Evolutionary conservation across 441 rosid species (phyloP).

Genomic region (Gossypium lobatum): DNA sequence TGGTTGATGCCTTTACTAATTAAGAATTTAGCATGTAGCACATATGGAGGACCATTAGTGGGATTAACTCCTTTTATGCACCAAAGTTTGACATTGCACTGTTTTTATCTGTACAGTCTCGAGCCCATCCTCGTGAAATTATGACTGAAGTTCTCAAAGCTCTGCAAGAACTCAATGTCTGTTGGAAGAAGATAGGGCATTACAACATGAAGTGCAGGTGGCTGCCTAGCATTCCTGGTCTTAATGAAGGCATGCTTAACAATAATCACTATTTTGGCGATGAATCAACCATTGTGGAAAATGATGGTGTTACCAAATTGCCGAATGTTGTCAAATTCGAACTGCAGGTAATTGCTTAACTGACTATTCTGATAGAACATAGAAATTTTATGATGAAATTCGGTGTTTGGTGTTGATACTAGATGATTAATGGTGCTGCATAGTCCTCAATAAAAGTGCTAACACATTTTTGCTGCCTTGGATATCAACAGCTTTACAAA

Average conservation of each 20-base stretch:
- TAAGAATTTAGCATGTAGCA: background rate
- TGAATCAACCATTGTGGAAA: conserved; percentile 66
- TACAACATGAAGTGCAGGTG: conserved; percentile 98
- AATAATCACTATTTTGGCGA: conserved; percentile 59
- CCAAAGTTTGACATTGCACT: background rate
- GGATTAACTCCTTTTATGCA: background rate
- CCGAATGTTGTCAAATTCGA: conserved; percentile 80
- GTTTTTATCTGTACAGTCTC: conserved; percentile 48
- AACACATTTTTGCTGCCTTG: background rate
- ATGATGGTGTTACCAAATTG: conserved; percentile 42
- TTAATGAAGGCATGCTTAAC: conserved; percentile 55
- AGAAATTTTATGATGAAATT: background rate
- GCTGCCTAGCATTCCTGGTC: conserved; percentile 59
- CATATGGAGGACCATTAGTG: background rate
- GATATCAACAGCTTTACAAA: conserved; percentile 67
- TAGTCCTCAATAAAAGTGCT: background rate
- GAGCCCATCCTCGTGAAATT: conserved; percentile 92
- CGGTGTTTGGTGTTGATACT: background rate
- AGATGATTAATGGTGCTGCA: background rate
- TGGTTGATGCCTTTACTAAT: background rate
- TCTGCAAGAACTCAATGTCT: conserved; percentile 77
- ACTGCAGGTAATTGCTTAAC: conserved; percentile 62
- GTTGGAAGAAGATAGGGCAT: conserved; percentile 95
- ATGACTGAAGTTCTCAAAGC: conserved; percentile 95
- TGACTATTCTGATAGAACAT: background rate